Evolutionary conservation across 345 rosid species (phyloP).

Genomic region (Raphanus raphanistrum): DNA sequence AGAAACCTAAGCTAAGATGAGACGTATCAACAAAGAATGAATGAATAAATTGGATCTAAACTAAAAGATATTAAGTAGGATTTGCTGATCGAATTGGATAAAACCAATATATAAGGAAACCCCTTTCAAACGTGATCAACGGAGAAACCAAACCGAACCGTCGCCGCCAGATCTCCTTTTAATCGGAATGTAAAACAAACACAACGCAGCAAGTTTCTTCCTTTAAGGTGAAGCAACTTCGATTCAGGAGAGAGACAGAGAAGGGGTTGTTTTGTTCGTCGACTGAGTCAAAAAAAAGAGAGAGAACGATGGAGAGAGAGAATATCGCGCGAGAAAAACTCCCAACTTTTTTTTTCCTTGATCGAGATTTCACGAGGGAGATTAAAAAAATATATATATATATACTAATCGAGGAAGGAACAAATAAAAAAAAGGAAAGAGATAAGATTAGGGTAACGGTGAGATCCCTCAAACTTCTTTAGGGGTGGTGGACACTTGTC

Average conservation of each 20-base stretch:
- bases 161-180: constrained; percentile 28
- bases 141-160: constrained; percentile 32
- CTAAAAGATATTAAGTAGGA: background rate
- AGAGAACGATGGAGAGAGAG: constrained; percentile 40
- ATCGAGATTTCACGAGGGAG: constrained; percentile 34
- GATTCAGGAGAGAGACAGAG: constrained; percentile 4
- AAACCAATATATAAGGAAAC: background rate
- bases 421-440: background rate
- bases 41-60: constrained; percentile 11
- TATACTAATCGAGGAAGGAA: background rate
- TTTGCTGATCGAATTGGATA: background rate
- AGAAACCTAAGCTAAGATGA: constrained; percentile 22
- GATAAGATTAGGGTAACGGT: constrained; percentile 36
- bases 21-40: constrained; percentile 39
- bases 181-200: background rate
- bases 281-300: constrained; percentile 43
- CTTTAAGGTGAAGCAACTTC: constrained; percentile 9
- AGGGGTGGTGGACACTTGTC: constrained; percentile 43
- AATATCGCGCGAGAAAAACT: constrained; percentile 22
- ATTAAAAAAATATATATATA: background rate
- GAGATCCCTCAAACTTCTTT: constrained; percentile 29
- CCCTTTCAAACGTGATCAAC: constrained; percentile 20
- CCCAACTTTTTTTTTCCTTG: background rate
- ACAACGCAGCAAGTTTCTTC: background rate
- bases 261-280: constrained; percentile 30